These are phyloP conservation scores for Alternaria burnsii DNA, from an alignment of 2,329 filamentous ascomycete genomes.

Conservation along the genomic window DNA sequence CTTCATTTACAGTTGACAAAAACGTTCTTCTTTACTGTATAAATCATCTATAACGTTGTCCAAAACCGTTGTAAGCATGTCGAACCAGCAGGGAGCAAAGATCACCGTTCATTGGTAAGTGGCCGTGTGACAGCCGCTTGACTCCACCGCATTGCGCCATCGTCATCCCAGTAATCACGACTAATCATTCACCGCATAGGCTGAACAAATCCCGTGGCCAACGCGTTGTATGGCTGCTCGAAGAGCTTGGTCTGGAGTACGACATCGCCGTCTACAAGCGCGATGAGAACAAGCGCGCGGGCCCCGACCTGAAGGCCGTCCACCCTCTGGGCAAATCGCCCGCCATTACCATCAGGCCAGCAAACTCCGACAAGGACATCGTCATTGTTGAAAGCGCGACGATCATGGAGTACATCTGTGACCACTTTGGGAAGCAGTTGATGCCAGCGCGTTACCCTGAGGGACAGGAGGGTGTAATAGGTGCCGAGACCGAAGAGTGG, in stretches of 20 bases:
- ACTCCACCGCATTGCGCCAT: constrained; percentile 8
- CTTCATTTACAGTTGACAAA: neutral
- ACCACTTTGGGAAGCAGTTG: constrained; percentile 66
- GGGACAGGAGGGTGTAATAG: constrained; percentile 63
- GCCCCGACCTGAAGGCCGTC: constrained; percentile 76
- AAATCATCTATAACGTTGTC: neutral
- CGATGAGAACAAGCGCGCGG: constrained; percentile 70
- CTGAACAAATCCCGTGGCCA: constrained; percentile 84
- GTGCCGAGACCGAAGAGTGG: constrained; percentile 68
- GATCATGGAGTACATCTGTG: constrained; percentile 83
- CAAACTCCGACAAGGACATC: constrained; percentile 57
- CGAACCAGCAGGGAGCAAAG: constrained; percentile 45
- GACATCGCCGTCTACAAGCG: constrained; percentile 83
- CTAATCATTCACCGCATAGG: constrained; percentile 59
- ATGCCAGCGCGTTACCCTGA: constrained; percentile 62
- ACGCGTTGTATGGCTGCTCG: constrained; percentile 84
- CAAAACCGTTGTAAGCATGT: constrained; percentile 13
- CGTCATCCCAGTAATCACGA: constrained; percentile 3
- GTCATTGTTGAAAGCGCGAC: constrained; percentile 83
- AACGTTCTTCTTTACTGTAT: neutral
- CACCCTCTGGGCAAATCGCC: constrained; percentile 91
- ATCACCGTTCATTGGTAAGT: constrained; percentile 50
- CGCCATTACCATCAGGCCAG: constrained; percentile 70
- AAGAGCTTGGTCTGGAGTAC: constrained; percentile 82
- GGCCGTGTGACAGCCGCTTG: neutral